Evolutionary conservation across 2,329 filamentous ascomycete species (phyloP).

Genomic region (Diaporthe capsici): DNA sequence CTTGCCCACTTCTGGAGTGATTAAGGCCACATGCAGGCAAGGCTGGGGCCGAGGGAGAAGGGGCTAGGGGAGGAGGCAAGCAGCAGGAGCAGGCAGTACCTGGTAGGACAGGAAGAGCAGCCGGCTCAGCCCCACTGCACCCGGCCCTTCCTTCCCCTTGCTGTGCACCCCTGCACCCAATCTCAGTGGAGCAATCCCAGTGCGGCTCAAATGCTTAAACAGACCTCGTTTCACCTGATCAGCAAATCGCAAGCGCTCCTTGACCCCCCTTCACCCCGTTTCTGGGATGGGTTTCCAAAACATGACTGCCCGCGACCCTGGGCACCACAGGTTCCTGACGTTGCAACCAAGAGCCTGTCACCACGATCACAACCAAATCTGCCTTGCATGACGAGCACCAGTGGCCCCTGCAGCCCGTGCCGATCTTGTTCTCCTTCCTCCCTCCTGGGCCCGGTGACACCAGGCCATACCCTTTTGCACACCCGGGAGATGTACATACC

Average conservation of each 20-base stretch:
- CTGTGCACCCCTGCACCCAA: neutral
- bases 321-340: neutral
- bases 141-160: slow-evolving; percentile 7
- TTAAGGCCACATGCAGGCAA: neutral
- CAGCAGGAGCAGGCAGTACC: neutral
- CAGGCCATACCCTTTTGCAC: neutral
- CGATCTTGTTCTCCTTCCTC: neutral
- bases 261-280: neutral
- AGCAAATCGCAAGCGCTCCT: slow-evolving; percentile 38
- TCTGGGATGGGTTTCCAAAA: slow-evolving; percentile 25
- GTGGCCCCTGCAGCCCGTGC: neutral
- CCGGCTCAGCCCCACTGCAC: slow-evolving; percentile 20
- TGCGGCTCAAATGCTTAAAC: slow-evolving; percentile 42
- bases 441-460: slow-evolving; percentile 1
- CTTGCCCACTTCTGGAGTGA: neutral
- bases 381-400: neutral
- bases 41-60: too few species aligned
- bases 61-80: neutral
- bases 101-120: neutral
- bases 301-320: slow-evolving; percentile 7
- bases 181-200: slow-evolving; percentile 25
- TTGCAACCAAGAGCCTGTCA: neutral
- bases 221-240: slow-evolving; percentile 39
- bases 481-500: slow-evolving; percentile 8
- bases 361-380: slow-evolving; percentile 18